Evolutionary conservation across 176 grass and related monocot genomes (phyloP), one percentile per base, ranked within the genome.

Genomic region (Pontederia crassipes): DNA sequence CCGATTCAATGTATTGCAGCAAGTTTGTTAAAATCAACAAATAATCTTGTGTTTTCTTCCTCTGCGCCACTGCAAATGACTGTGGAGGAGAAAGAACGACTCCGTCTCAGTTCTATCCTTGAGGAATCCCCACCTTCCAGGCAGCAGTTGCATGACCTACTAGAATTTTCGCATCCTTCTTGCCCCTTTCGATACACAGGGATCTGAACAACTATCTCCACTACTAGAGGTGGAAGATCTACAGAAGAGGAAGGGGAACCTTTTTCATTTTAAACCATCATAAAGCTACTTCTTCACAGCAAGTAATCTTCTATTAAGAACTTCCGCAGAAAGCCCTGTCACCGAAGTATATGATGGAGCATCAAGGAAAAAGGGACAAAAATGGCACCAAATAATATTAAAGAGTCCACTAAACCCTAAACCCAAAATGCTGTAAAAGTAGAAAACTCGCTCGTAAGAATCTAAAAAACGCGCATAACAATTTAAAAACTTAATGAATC

Each of bases 161-260:
- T 55, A 46, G 46, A 75, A 49, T 53, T 56, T 64, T 62, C n/a
- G 58, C 81, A 16, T 66, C 64, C 28, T 46, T 76, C 55, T 74
- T 57, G 62, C 82, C 57, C 78, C 73, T 53, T 45, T 46, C 0
- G 46, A 15, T 65, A 58, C 57, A 60, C 48, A 51, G 47, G 71
- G 28, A 74, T 17, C 59, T 28, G 35, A 18, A 48, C 55, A 48
- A 28, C 10, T 74, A 55, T 28, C 55, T 64, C 35, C 75, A 73
- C 72, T 93, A 68, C 49, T 55, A 29, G 70, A 61, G 65, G 77
- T 71, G 62, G 74, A 87, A 5, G 84, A 84, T 72, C 83, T 70
- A 49, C 84, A 81, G 13, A 78, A 55, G 63, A 93, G 87, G 77
- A 87, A 87, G 20, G 20, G 20, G 20, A 24, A 24, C 20, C 59